Conservation (phyloP, 2,329 filamentous ascomycete species). For the Nigrograna mackinnonii region DNA sequence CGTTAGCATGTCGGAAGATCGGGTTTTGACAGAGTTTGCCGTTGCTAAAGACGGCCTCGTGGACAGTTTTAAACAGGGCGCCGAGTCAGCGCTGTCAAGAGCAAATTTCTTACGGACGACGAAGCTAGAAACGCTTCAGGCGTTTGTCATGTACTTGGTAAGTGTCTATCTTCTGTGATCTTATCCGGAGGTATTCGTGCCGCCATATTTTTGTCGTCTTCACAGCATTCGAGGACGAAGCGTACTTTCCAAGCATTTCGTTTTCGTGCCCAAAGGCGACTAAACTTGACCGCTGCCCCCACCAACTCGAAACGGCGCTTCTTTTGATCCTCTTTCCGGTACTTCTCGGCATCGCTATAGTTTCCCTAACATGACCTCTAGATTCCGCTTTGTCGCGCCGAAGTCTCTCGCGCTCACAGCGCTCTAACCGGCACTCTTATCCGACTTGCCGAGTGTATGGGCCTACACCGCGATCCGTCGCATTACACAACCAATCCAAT, state of each 20-base stretch:
- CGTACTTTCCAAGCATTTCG: no score
- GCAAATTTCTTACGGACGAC: conserved; percentile 74
- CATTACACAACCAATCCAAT: conserved; percentile 67
- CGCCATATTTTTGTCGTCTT: no score
- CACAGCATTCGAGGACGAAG: no score
- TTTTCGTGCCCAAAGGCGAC: no score
- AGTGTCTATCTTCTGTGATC: no score
- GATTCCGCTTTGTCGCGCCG: conserved; percentile 72
- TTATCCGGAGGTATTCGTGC: no score
- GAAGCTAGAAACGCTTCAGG: conserved; percentile 74
- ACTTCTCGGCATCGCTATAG: no score
- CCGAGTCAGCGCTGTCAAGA: conserved; percentile 68
- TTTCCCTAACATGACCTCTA: no score
- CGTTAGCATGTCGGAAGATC: conserved; percentile 65
- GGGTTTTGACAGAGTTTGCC: conserved; percentile 57
- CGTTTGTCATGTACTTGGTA: conserved; percentile 76
- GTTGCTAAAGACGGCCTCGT: conserved; percentile 52
- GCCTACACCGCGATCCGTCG: conserved; percentile 71
- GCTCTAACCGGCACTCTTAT: conserved; percentile 73
- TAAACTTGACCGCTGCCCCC: no score
- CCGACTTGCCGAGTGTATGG: conserved; percentile 77
- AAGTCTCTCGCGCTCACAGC: conserved; percentile 74
- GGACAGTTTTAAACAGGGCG: conserved; percentile 60
- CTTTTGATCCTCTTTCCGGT: no score
- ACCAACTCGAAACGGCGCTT: no score